phyloP scores from a whole-genome alignment of 441 rosid genomes.

The Syzygium malaccense region DNA sequence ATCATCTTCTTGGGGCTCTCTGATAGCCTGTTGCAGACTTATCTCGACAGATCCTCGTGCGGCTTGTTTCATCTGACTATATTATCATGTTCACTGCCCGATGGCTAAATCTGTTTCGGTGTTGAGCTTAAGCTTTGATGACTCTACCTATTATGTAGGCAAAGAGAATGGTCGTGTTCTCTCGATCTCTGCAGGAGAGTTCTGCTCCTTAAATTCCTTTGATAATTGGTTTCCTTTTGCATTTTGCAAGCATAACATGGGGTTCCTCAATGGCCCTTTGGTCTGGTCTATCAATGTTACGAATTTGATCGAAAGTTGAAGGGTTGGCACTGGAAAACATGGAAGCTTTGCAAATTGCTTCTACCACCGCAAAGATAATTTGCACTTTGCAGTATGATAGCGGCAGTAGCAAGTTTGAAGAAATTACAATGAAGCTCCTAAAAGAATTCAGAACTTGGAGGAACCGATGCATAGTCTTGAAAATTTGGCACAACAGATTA shows the following conservation, averaged over 20 bases:
- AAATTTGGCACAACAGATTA: constrained; percentile 4
- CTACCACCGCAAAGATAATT: constrained; percentile 8
- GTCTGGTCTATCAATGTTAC: background rate
- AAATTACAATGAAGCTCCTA: constrained; percentile 22
- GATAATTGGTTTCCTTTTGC: background rate
- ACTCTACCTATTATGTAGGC: background rate
- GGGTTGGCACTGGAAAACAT: background rate
- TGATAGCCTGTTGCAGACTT: background rate
- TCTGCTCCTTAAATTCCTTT: background rate
- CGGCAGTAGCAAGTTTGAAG: constrained; percentile 16
- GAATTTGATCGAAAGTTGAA: background rate
- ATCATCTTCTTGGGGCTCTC: background rate
- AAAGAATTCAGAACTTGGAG: constrained; percentile 16
- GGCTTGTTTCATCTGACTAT: background rate
- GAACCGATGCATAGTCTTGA: constrained; percentile 10
- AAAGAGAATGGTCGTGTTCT: background rate
- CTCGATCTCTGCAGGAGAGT: background rate
- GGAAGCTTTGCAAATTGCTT: constrained; percentile 10
- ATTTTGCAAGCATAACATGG: background rate
- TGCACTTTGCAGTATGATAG: constrained; percentile 15
- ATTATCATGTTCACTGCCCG: background rate
- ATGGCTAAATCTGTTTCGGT: background rate
- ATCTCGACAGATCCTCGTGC: background rate
- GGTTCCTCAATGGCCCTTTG: background rate
- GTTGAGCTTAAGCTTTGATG: background rate